Evolutionary conservation across 805 yeast genomes (phyloP).

Genomic region (Wickerhamiella nectarea): DNA sequence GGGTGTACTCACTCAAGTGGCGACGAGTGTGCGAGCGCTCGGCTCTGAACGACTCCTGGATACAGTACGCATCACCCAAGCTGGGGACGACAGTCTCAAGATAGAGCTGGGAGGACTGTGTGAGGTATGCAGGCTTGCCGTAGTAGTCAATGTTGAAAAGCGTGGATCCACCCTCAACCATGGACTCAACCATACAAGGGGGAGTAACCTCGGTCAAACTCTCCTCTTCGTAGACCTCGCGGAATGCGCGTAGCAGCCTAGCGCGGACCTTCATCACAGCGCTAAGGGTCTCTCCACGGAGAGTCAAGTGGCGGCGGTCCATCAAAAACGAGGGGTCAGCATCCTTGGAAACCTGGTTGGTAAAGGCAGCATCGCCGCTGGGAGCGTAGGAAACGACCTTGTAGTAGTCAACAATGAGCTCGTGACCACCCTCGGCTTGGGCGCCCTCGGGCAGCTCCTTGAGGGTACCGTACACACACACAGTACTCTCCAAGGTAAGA

Average conservation of each 20-base stretch:
- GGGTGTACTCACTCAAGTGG: conserved; percentile 94
- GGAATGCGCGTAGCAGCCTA: conserved; percentile 51
- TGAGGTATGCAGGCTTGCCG: conserved; percentile 91
- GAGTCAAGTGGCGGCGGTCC: conserved; percentile 90
- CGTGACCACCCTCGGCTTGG: conserved; percentile 95
- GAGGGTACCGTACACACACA: conserved; percentile 66
- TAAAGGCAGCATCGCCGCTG: conserved; percentile 85
- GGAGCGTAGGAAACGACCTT: conserved; percentile 89
- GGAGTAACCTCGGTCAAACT: conserved; percentile 85
- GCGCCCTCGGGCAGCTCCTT: conserved; percentile 88
- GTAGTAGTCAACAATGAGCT: conserved; percentile 80
- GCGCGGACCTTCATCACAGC: conserved; percentile 94
- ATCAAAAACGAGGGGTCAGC: conserved; percentile 86
- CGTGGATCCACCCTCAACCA: conserved; percentile 98
- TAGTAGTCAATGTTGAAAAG: conserved; percentile 85
- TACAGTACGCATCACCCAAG: conserved; percentile 91
- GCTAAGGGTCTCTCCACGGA: conserved; percentile 89
- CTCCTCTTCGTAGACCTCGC: conserved; percentile 67
- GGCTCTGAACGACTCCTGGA: conserved; percentile 98
- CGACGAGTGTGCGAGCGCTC: conserved; percentile 98
- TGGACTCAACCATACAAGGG: conserved; percentile 99
- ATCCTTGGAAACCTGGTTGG: conserved; percentile 85
- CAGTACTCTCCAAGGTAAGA: conserved; percentile 78
- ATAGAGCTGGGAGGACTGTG: conserved; percentile 94
- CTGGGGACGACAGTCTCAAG: conserved; percentile 94